Percentiles rank a stretch among this genome's conserved stretches.
These are phyloP conservation scores for Candida awuae DNA, from an alignment of 805 yeast genomes.

Conservation along the genomic window DNA sequence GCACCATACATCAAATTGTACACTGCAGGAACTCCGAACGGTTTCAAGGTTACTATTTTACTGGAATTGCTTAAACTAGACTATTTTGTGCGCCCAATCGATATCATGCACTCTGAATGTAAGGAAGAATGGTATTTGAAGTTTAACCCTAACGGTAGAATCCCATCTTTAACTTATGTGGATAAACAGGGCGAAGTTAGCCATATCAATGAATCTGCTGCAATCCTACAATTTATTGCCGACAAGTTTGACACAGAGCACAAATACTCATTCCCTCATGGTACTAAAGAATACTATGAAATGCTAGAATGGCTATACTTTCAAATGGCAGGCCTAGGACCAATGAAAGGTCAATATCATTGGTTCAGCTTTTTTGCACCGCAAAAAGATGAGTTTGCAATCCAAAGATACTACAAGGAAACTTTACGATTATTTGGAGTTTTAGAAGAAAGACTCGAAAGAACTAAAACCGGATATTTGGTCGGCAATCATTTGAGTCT, in stretches of 20 bases:
- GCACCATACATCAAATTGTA: slow-evolving; percentile 40
- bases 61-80: slow-evolving; percentile 36
- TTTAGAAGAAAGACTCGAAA: slow-evolving; percentile 40
- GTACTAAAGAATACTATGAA: slow-evolving; percentile 40
- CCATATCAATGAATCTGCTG: slow-evolving; percentile 51
- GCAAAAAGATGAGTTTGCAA: slow-evolving; percentile 48
- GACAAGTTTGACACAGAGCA: slow-evolving; percentile 52
- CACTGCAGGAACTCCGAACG: slow-evolving; percentile 38
- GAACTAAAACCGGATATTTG: slow-evolving; percentile 43
- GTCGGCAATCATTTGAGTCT: slow-evolving; percentile 53
- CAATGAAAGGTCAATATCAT: slow-evolving; percentile 54
- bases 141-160: slow-evolving; percentile 55
- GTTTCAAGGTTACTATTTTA: slow-evolving; percentile 33
- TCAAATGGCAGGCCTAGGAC: slow-evolving; percentile 54
- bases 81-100: slow-evolving; percentile 35
- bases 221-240: slow-evolving; percentile 50
- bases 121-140: slow-evolving; percentile 51
- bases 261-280: slow-evolving; percentile 35
- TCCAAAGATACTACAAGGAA: slow-evolving; percentile 43
- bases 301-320: slow-evolving; percentile 46
- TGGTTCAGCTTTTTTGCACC: slow-evolving; percentile 39
- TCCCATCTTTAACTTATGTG: slow-evolving; percentile 45
- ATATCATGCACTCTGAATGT: slow-evolving; percentile 36
- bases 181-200: slow-evolving; percentile 34
- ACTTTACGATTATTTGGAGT: slow-evolving; percentile 48